phyloP scores from a whole-genome alignment of 176 grass and related monocot genomes.

The Oryza nivara region DNA sequence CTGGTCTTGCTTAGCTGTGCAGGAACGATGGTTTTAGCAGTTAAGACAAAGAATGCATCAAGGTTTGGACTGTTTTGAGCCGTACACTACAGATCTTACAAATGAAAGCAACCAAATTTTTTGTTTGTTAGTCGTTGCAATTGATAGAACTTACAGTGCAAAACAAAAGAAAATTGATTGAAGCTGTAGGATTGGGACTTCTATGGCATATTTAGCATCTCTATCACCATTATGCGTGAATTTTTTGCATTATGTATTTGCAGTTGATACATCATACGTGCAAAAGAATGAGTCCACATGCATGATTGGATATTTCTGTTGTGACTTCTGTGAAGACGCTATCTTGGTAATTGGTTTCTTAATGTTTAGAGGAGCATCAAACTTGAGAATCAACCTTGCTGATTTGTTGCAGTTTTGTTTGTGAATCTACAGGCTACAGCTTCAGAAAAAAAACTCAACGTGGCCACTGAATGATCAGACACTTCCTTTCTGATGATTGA shows the following conservation, averaged over 20 bases:
- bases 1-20: conserved; percentile 41
- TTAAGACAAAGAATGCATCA: conserved; percentile 48
- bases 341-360: conserved; percentile 7
- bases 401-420: conserved; percentile 14
- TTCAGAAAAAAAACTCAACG: neutral
- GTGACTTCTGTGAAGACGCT: neutral
- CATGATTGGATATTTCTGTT: conserved; percentile 10
- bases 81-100: conserved; percentile 44
- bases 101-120: conserved; percentile 52
- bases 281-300: conserved; percentile 22
- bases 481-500: neutral
- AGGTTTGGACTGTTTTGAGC: conserved; percentile 46
- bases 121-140: conserved; percentile 49
- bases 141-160: conserved; percentile 53
- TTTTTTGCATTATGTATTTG: conserved; percentile 20
- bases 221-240: neutral
- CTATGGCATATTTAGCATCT: conserved; percentile 15
- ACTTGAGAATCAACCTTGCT: conserved; percentile 1
- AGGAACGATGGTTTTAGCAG: conserved; percentile 38
- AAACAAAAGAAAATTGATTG: conserved; percentile 64
- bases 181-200: conserved; percentile 56
- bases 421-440: neutral
- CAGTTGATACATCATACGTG: neutral
- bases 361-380: neutral
- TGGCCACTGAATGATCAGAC: conserved; percentile 4